Evolutionary conservation across 208 protist genomes (phyloP), one percentile per base, ranked within the genome.

Genomic region (Wallacemonas sp.): DNA sequence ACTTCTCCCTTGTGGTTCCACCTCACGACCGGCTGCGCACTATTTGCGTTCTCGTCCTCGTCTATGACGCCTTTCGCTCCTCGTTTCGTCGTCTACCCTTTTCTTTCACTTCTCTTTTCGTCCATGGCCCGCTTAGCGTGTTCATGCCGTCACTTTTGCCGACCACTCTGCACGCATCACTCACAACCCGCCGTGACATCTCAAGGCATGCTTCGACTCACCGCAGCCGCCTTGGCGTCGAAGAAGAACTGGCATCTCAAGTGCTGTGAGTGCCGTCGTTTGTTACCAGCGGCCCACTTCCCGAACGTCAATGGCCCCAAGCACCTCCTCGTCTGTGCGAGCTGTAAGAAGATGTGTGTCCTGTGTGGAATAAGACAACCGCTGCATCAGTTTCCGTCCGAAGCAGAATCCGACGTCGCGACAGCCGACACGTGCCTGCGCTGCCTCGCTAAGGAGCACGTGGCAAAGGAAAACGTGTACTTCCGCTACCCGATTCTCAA

Each of bases 401-500:
- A 73, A 1, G 60, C 73, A 15, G 64, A 59, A 5, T 6, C 27
- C n/a, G 12, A 17, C 9, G 21, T 12, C 37, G 42, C 17, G 30
- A 36, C 34, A 15, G 59, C 64, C 1, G 72, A 90, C 19, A 66
- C 78, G 33, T 96, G 91, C 53, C 66, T 83, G 42, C 67, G 64
- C 10, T 96, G 91, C 66, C 26, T 81, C 10, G 87, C 80, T 10
- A 93, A 93, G 73, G 55, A 79, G 55, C 76, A 90, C 30, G 80
- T 91, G 38, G 91, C 91, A 21, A 66, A 71, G 52, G 71, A 81
- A 15, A 96, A 96, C 61, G 91, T 96, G 27, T 96, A 90, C 71
- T 96, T 90, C 60, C 82, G 91, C 27, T 96, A 89, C 54, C 91
- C 91, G 0, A 67, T 90, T n/a, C 79, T 96, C 10, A 91, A 91